A percentile compares a stretch with the other conserved stretches of the same genome.
Evolutionary conservation across 106 monocot species (phyloP).

Genomic region (Phalaenopsis equestris): DNA sequence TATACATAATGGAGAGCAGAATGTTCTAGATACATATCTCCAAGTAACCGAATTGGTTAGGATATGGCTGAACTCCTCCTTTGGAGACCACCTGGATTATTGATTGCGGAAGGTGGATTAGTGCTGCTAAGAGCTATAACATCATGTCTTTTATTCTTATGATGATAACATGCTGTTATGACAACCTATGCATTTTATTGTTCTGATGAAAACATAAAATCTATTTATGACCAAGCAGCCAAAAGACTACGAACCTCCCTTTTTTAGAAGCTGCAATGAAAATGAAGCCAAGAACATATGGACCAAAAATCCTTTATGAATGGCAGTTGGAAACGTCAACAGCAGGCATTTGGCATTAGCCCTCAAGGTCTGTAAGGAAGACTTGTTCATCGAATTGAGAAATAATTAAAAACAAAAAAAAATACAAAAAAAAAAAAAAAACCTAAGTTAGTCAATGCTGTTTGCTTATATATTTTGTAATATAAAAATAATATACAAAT

Average conservation of each 20-base stretch:
- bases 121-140: neutral
- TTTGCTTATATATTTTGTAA: too few relatives aligned
- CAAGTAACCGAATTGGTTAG: too few relatives aligned
- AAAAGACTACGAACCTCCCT: conserved; percentile 92
- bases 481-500: too few relatives aligned
- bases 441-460: too few relatives aligned
- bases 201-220: neutral
- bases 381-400: neutral
- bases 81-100: too few relatives aligned
- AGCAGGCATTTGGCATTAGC: conserved; percentile 89
- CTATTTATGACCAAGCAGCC: conserved; percentile 43
- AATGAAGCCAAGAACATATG: conserved; percentile 65
- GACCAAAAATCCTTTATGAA: conserved; percentile 81
- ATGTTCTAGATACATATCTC: too few relatives aligned
- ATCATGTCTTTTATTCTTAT: neutral
- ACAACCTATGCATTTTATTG: neutral
- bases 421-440: too few relatives aligned
- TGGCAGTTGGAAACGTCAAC: conserved; percentile 95
- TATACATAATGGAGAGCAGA: too few relatives aligned
- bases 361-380: conserved; percentile 56
- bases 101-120: neutral
- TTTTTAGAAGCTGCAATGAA: conserved; percentile 77
- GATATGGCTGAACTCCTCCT: too few relatives aligned
- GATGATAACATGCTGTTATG: neutral
- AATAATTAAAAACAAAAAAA: too few relatives aligned